A percentile compares a stretch with the other conserved stretches of the same genome.
Evolutionary conservation across 2,329 filamentous ascomycete species (phyloP).

Genomic region (Dothiorella sarmentorum): DNA sequence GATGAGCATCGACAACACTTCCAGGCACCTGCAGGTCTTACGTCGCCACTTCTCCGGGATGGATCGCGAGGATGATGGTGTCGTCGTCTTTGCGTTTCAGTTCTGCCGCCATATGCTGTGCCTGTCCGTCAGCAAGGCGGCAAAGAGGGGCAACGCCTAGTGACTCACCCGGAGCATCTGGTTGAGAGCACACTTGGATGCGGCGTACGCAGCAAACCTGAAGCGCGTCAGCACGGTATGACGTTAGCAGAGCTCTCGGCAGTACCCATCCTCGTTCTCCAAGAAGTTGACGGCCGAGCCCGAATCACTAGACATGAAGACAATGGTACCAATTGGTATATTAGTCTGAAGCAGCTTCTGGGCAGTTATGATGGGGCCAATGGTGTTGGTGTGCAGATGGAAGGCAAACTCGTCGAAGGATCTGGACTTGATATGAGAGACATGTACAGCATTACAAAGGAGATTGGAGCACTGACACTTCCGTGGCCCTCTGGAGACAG

Average conservation of each 20-base stretch:
- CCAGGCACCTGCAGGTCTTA: slow-evolving; percentile 25
- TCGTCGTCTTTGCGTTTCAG: slow-evolving; percentile 48
- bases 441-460: slow-evolving; percentile 4
- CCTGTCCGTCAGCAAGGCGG: background rate
- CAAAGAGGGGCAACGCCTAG: background rate
- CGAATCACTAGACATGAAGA: slow-evolving; percentile 58
- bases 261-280: slow-evolving; percentile 52
- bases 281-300: slow-evolving; percentile 51
- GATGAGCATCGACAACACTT: background rate
- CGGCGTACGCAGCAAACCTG: slow-evolving; percentile 54
- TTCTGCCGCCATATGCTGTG: slow-evolving; percentile 53
- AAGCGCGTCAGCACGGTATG: background rate
- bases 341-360: slow-evolving; percentile 49
- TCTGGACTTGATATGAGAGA: slow-evolving; percentile 30
- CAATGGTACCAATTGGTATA: slow-evolving; percentile 49
- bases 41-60: slow-evolving; percentile 57
- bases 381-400: slow-evolving; percentile 57
- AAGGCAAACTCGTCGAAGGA: slow-evolving; percentile 53
- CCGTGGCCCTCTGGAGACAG: slow-evolving; percentile 46
- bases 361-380: slow-evolving; percentile 55
- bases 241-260: background rate
- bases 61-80: slow-evolving; percentile 53
- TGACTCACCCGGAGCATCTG: slow-evolving; percentile 45
- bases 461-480: slow-evolving; percentile 41
- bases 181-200: slow-evolving; percentile 57